These are phyloP conservation scores for Choanephora cucurbitarum DNA, from an alignment of 371 early-diverging fungal species.

Conservation along the genomic window DNA sequence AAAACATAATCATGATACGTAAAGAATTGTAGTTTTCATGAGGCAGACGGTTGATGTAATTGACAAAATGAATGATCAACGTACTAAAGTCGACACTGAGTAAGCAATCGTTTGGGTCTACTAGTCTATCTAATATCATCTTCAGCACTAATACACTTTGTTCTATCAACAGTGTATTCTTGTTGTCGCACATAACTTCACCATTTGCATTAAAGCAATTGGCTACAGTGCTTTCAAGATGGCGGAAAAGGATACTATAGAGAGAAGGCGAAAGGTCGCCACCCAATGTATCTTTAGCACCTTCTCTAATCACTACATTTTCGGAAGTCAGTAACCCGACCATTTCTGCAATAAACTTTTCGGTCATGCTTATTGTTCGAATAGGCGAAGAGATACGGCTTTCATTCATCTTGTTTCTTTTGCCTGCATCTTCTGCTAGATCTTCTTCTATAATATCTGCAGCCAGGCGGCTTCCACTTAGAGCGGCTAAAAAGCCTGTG, in stretches of 20 bases:
- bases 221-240: slow-evolving; percentile 65
- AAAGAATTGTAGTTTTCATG: slow-evolving; percentile 56
- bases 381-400: slow-evolving; percentile 31
- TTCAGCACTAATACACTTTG: slow-evolving; percentile 83
- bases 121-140: slow-evolving; percentile 76
- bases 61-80: slow-evolving; percentile 68
- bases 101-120: slow-evolving; percentile 62
- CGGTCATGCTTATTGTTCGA: slow-evolving; percentile 49
- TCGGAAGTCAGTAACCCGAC: slow-evolving; percentile 81
- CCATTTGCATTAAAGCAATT: slow-evolving; percentile 71
- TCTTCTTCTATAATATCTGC: slow-evolving; percentile 18
- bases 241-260: slow-evolving; percentile 76
- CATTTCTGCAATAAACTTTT: slow-evolving; percentile 79
- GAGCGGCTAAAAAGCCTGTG: slow-evolving; percentile 83
- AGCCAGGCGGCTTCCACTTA: slow-evolving; percentile 75
- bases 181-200: slow-evolving; percentile 67
- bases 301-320: slow-evolving; percentile 82
- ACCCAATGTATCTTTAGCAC: slow-evolving; percentile 84
- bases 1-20: slow-evolving; percentile 80
- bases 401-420: slow-evolving; percentile 3
- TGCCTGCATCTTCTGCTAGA: slow-evolving; percentile 20
- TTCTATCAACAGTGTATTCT: slow-evolving; percentile 83
- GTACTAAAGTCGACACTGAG: slow-evolving; percentile 79
- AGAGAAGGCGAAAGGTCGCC: slow-evolving; percentile 75
- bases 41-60: slow-evolving; percentile 75